A percentile compares a stretch with the other conserved stretches of the same genome.
Conservation (phyloP, 129 eudicot species). For the Tagetes patula region DNA sequence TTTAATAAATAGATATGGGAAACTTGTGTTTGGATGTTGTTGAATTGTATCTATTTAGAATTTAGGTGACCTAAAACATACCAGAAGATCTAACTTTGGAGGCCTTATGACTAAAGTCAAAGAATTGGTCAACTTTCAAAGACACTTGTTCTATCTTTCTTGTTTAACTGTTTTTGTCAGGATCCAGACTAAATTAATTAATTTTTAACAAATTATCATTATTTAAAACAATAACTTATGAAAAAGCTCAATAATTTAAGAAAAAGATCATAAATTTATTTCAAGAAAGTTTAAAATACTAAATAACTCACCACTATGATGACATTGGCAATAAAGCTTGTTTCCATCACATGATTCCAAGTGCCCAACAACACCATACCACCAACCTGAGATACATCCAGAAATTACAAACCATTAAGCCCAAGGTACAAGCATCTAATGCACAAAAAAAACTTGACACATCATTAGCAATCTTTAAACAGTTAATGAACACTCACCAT, state of each 20-base stretch:
- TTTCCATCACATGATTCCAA: constrained; percentile 68
- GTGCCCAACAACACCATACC: constrained; percentile 98
- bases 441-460: constrained; percentile 15
- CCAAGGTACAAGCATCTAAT: constrained; percentile 18
- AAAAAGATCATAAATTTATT: neutral
- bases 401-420: constrained; percentile 22
- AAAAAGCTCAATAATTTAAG: no score
- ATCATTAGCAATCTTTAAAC: neutral
- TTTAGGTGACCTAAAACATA: constrained; percentile 22
- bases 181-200: constrained; percentile 13
- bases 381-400: constrained; percentile 75
- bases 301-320: constrained; percentile 60
- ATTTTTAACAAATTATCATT: neutral
- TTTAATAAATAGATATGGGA: no score
- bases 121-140: constrained; percentile 23
- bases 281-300: constrained; percentile 24
- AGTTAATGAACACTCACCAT: constrained; percentile 45
- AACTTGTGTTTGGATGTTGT: neutral
- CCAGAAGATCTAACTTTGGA: constrained; percentile 18
- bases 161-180: constrained; percentile 18
- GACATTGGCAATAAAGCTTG: constrained; percentile 73
- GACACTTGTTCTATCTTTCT: constrained; percentile 11
- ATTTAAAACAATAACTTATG: neutral
- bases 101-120: constrained; percentile 18
- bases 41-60: neutral